Evolutionary conservation across 768 basidiomycete species (phyloP).

Genomic region (Lentinula aciculospora): DNA sequence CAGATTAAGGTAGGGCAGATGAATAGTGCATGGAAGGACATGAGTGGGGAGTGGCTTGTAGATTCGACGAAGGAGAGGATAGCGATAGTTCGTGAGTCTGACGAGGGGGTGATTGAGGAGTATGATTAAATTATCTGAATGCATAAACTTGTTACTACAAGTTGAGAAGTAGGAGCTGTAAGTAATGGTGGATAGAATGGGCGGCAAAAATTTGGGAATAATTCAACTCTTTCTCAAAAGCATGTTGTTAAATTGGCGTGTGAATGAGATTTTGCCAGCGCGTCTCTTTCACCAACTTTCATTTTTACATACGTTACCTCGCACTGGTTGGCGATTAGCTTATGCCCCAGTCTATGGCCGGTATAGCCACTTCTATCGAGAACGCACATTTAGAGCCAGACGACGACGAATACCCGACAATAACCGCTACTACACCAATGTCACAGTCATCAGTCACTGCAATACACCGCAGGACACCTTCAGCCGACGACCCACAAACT

Average conservation of each 20-base stretch:
- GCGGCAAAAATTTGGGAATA: no score
- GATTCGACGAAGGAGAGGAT: not conserved
- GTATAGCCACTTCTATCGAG: not conserved
- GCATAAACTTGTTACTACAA: no score
- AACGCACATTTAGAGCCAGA: not conserved
- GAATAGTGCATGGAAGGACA: not conserved
- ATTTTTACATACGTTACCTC: not conserved
- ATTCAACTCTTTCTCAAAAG: no score
- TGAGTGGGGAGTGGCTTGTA: not conserved
- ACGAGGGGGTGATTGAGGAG: not conserved
- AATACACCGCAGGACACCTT: not conserved
- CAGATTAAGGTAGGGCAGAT: not conserved
- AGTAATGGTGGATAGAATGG: no score
- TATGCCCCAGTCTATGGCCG: not conserved
- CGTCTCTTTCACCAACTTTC: not conserved
- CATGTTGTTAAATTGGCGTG: no score
- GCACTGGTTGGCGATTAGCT: not conserved
- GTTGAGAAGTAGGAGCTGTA: no score
- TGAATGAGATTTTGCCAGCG: not conserved
- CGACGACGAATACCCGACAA: not conserved
- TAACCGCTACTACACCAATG: not conserved
- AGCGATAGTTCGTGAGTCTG: not conserved
- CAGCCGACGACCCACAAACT: slow-evolving; percentile 57
- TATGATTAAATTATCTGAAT: no score
- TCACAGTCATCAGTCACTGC: not conserved